Evolutionary conservation across 768 basidiomycete genomes (phyloP), one percentile per base, ranked within the genome.

Genomic region (Astraeus odoratus): DNA sequence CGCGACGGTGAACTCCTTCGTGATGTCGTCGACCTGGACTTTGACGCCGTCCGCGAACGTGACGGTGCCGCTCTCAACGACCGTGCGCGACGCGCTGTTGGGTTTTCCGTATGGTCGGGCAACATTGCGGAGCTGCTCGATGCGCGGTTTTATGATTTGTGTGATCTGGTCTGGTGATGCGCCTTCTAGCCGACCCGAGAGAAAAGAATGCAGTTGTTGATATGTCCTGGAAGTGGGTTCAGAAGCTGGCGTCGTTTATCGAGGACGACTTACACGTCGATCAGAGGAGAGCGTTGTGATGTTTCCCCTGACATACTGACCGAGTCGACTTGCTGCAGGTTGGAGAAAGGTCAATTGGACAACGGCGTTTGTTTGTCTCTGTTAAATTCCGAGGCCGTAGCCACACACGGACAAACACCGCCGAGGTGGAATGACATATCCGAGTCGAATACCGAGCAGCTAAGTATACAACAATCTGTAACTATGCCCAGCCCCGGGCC

Each of bases 51-150:
- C 84, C 10, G 72, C 64, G n/a, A 94, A 67, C 2, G 73, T 77
- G 45, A 90, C 77, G 1, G 77, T 74, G 40, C 85, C 82, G 42
- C 75, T 74, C 48, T 86, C 77, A 8, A 92, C 68, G 30, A 73
- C 73, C 60, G 77, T 77, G 56, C 74, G 75, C 29, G 88, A 90
- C 58, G 74, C 73, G 56, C 71, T 68, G 7, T 78, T 81, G 1
- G 88, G 87, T 39, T 70, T 73, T 34, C 82, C 81, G 57, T 87
- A 92, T 2, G 85, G 81, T 2, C 73, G 65, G n/a, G 69, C 55
- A 26, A 86, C 65, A 47, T 77, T 71, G 38, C 69, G 69, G 39
- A 91, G 74, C 52, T 77, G 76, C 1, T 66, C 50, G 40, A 76
- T 65, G 50, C 86, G 83, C 19, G 77, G 70, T 8, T 67, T 59